These are phyloP conservation scores for Acacia concinna DNA, from an alignment of 331 rosid species.

Conservation along the genomic window DNA sequence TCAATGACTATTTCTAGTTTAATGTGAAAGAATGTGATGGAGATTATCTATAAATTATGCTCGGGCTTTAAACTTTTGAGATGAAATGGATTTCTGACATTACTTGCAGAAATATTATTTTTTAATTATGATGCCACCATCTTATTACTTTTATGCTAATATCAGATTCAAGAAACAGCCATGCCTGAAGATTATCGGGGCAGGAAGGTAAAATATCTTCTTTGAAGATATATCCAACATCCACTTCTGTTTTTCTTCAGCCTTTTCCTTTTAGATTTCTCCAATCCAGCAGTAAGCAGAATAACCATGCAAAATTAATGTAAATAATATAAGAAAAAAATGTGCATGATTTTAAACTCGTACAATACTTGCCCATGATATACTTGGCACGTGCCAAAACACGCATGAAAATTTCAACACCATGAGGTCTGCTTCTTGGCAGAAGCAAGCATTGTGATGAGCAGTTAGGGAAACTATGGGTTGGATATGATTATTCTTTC, in stretches of 20 bases:
- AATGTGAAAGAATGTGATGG: neutral
- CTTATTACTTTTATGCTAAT: slow-evolving; percentile 15
- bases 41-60: neutral
- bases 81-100: neutral
- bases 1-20: neutral
- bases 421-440: neutral
- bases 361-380: neutral
- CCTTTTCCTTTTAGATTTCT: neutral
- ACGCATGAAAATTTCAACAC: neutral
- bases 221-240: neutral
- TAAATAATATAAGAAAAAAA: neutral
- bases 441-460: neutral
- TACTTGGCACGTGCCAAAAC: neutral
- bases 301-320: neutral
- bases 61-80: neutral
- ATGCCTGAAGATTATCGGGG: slow-evolving; percentile 80
- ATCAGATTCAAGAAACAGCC: slow-evolving; percentile 74
- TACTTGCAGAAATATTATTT: slow-evolving; percentile 10
- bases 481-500: neutral
- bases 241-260: neutral
- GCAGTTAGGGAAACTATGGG: neutral
- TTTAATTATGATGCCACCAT: neutral
- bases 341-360: slow-evolving; percentile 1
- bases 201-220: slow-evolving; percentile 59
- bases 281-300: neutral